Evolutionary conservation across 1,139 yeast genomes (phyloP).

Genomic region (Meyerozyma athensensis): DNA sequence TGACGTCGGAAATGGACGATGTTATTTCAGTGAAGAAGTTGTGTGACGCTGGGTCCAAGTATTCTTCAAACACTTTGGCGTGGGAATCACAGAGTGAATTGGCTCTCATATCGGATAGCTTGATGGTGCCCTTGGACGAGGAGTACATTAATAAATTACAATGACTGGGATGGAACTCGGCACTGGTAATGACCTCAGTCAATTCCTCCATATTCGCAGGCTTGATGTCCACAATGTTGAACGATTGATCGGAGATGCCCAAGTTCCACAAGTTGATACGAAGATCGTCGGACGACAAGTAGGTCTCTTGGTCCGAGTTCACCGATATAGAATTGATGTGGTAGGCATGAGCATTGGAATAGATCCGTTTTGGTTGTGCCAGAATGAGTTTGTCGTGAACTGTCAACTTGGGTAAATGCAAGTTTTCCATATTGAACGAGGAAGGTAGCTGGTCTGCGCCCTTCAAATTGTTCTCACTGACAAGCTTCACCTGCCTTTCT

Average conservation of each 20-base stretch:
- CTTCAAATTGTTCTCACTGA: slow-evolving; percentile 76
- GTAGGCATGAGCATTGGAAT: slow-evolving; percentile 95
- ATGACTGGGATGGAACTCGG: slow-evolving; percentile 90
- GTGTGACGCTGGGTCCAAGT: slow-evolving; percentile 87
- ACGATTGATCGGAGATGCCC: slow-evolving; percentile 91
- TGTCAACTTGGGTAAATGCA: slow-evolving; percentile 82
- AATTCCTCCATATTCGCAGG: slow-evolving; percentile 99
- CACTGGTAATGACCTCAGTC: slow-evolving; percentile 97
- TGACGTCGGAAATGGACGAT: slow-evolving; percentile 88
- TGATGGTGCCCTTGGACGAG: slow-evolving; percentile 94
- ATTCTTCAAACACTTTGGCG: slow-evolving; percentile 87
- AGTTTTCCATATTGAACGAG: slow-evolving; percentile 21
- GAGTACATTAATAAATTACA: slow-evolving; percentile 96
- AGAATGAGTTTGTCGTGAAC: slow-evolving; percentile 92
- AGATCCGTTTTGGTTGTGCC: slow-evolving; percentile 89
- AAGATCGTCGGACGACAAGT: slow-evolving; percentile 88
- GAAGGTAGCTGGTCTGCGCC: slow-evolving; percentile 14
- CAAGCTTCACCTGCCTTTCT: slow-evolving; percentile 89
- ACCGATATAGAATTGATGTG: slow-evolving; percentile 95
- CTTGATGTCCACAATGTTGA: slow-evolving; percentile 94
- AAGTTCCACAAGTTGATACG: slow-evolving; percentile 95
- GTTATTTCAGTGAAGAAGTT: slow-evolving; percentile 97
- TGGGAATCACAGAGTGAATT: slow-evolving; percentile 92
- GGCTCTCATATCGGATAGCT: slow-evolving; percentile 94
- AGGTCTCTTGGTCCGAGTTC: slow-evolving; percentile 95